phyloP scores from a whole-genome alignment of 2,329 filamentous ascomycete genomes.

The Talaromyces sp. region DNA sequence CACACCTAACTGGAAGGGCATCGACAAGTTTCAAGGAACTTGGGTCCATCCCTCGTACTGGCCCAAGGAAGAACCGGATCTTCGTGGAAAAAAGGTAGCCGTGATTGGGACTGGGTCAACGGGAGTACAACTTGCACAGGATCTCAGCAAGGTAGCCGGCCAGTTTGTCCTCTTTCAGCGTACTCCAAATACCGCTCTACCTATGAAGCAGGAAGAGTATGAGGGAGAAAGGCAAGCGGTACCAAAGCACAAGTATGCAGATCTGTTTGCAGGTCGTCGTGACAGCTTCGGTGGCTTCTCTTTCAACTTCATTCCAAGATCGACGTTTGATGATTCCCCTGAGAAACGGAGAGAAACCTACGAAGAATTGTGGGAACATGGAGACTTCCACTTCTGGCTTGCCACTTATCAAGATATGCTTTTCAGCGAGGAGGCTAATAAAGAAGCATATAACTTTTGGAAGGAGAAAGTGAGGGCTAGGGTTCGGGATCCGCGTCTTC shows the following conservation, averaged over 20 bases:
- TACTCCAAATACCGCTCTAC: slow-evolving; percentile 8
- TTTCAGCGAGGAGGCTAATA: slow-evolving; percentile 48
- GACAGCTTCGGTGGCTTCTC: neutral
- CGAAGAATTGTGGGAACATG: slow-evolving; percentile 49
- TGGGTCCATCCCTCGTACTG: slow-evolving; percentile 4
- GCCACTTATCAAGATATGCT: slow-evolving; percentile 54
- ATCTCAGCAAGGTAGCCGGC: neutral
- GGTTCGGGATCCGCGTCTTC: slow-evolving; percentile 49
- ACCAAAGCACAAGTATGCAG: neutral
- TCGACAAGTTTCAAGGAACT: neutral
- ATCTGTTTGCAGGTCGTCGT: neutral
- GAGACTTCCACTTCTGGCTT: slow-evolving; percentile 57
- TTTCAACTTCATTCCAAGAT: neutral
- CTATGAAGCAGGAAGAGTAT: slow-evolving; percentile 7
- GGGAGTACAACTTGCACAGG: slow-evolving; percentile 12
- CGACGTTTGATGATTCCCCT: neutral
- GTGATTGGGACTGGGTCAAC: slow-evolving; percentile 9
- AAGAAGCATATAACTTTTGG: slow-evolving; percentile 57
- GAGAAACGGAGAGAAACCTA: slow-evolving; percentile 37
- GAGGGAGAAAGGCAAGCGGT: neutral
- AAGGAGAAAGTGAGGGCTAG: slow-evolving; percentile 50
- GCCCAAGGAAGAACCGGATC: slow-evolving; percentile 19
- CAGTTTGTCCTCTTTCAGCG: slow-evolving; percentile 8
- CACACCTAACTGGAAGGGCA: slow-evolving; percentile 2
- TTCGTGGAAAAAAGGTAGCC: slow-evolving; percentile 17